A percentile compares a stretch with the other conserved stretches of the same genome.
Conservation (phyloP, 306 rosid genomes). For the Senna siamea region DNA sequence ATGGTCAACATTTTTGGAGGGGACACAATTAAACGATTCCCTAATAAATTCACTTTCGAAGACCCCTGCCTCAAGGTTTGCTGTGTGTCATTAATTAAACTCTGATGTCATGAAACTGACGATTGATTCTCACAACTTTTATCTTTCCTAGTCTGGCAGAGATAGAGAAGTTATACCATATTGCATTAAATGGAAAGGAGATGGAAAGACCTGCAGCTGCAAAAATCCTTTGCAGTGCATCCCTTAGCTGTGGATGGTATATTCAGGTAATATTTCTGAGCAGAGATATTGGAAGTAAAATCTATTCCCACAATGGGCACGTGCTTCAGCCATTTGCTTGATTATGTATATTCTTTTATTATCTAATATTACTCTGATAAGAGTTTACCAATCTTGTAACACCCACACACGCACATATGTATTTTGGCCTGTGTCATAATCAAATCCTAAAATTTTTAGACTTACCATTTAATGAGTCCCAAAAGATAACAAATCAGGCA, state of each 20-base stretch:
- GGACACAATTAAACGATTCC: constrained; percentile 60
- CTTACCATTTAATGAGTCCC: neutral
- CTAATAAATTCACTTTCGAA: constrained; percentile 57
- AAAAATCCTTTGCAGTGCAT: constrained; percentile 81
- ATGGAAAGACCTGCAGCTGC: constrained; percentile 75
- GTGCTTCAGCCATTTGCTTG: constrained; percentile 28
- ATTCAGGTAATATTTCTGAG: constrained; percentile 64
- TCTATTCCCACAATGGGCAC: constrained; percentile 21
- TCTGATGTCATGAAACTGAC: constrained; percentile 36
- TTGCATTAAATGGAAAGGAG: constrained; percentile 72
- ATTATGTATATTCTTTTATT: constrained; percentile 29
- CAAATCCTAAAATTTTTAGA: neutral
- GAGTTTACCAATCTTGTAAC: constrained; percentile 2
- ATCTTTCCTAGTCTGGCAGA: constrained; percentile 62
- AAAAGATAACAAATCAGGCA: neutral
- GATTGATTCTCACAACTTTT: constrained; percentile 41
- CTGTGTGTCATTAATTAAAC: constrained; percentile 23
- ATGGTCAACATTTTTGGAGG: constrained; percentile 77
- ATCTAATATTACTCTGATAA: neutral
- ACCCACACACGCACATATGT: no score
- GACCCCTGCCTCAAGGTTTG: constrained; percentile 78
- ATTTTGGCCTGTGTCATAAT: neutral
- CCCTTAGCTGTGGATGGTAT: constrained; percentile 80
- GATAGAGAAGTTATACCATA: constrained; percentile 73
- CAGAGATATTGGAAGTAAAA: constrained; percentile 32